Evolutionary conservation across 768 basidiomycete genomes (phyloP).

Genomic region (Coprinopsis strossmayeri): DNA sequence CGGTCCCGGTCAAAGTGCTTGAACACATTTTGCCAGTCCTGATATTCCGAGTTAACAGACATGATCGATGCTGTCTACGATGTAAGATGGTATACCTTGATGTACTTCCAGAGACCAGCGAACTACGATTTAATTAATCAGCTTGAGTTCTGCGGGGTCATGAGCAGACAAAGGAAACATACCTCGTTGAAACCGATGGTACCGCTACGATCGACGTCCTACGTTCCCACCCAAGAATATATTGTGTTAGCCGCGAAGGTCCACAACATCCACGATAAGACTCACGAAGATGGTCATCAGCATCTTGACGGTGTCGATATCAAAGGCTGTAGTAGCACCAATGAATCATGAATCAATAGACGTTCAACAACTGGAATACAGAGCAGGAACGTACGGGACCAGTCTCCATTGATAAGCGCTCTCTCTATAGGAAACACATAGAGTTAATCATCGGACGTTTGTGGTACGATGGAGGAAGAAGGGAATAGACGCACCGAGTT

Average conservation of each 20-base stretch:
- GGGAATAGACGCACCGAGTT: slow-evolving; percentile 50
- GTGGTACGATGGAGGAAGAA: not conserved
- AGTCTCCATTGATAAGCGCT: slow-evolving; percentile 56
- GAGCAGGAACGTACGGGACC: slow-evolving; percentile 53
- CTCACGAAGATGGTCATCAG: slow-evolving; percentile 78
- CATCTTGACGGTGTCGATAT: slow-evolving; percentile 81
- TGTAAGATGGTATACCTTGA: slow-evolving; percentile 41
- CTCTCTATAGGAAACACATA: slow-evolving; percentile 26
- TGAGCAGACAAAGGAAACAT: no score
- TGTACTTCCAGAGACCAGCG: slow-evolving; percentile 74
- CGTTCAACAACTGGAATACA: not conserved
- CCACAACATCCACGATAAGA: slow-evolving; percentile 32
- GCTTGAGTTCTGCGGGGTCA: slow-evolving; percentile 10
- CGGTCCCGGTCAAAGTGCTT: slow-evolving; percentile 79
- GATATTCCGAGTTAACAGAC: no score
- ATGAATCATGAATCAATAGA: not conserved
- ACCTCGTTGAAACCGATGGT: slow-evolving; percentile 79
- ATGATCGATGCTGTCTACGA: not conserved
- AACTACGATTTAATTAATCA: slow-evolving; percentile 36
- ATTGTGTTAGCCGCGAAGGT: not conserved
- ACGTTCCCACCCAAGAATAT: not conserved
- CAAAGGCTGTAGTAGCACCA: slow-evolving; percentile 48
- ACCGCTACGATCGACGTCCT: slow-evolving; percentile 70
- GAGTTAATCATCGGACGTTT: not conserved
- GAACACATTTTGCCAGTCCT: slow-evolving; percentile 86